phyloP scores from a whole-genome alignment of 495 filamentous ascomycete species.

The Hypoxylon perforatum region DNA sequence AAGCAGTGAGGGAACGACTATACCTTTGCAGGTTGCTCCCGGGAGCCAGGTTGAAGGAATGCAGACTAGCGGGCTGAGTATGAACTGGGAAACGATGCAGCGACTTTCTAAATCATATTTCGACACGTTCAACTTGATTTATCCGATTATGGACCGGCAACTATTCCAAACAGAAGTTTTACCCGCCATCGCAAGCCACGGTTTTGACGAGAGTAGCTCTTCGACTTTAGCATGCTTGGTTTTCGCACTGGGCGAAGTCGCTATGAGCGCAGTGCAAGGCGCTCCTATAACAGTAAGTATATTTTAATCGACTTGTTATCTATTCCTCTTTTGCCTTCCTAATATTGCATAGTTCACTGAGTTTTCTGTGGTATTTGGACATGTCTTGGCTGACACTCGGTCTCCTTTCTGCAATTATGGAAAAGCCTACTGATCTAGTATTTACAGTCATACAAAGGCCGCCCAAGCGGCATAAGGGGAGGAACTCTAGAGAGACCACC shows the following conservation, averaged over 20 bases:
- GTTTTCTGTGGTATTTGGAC: background rate
- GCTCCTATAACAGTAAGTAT: slow-evolving; percentile 51
- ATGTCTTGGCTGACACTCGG: background rate
- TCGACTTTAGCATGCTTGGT: slow-evolving; percentile 67
- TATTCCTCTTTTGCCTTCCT: background rate
- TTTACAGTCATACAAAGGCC: slow-evolving; percentile 49
- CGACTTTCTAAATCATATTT: slow-evolving; percentile 64
- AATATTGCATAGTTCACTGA: slow-evolving; percentile 1
- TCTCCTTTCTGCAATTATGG: background rate
- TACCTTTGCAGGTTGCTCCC: slow-evolving; percentile 29
- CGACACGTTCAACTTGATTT: slow-evolving; percentile 65
- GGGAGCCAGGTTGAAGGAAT: slow-evolving; percentile 43
- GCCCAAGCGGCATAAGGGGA: slow-evolving; percentile 64
- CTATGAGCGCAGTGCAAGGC: slow-evolving; percentile 59
- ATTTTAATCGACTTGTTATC: background rate
- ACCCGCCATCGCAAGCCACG: slow-evolving; percentile 56
- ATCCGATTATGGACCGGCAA: slow-evolving; percentile 66
- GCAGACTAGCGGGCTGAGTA: slow-evolving; percentile 18
- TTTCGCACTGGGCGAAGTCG: slow-evolving; percentile 66
- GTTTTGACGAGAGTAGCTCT: slow-evolving; percentile 59
- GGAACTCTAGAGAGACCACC: slow-evolving; percentile 61
- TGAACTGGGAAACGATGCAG: slow-evolving; percentile 63
- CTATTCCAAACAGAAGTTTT: slow-evolving; percentile 60
- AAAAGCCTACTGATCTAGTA: slow-evolving; percentile 10
- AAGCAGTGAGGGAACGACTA: slow-evolving; percentile 22